A percentile compares a stretch with the other conserved stretches of the same genome.
These are phyloP conservation scores for Cutaneotrichosporon daszewskae DNA, from an alignment of 1,284 basidiomycete genomes.

Conservation along the genomic window DNA sequence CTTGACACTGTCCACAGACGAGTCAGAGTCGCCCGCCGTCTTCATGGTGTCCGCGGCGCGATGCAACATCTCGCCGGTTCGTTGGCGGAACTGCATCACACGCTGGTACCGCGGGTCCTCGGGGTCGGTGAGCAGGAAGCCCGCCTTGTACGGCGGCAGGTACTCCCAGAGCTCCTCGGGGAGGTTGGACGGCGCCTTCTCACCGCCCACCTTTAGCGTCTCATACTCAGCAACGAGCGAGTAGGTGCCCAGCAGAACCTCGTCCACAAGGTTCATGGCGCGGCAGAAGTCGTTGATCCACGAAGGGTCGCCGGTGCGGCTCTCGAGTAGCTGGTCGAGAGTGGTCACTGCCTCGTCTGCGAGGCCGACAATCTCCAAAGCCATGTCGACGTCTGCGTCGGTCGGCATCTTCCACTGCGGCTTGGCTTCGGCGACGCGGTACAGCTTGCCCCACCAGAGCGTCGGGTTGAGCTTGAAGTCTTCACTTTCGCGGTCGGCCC, in stretches of 20 bases:
- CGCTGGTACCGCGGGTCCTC: slow-evolving; percentile 69
- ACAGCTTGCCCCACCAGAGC: slow-evolving; percentile 76
- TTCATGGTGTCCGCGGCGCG: slow-evolving; percentile 64
- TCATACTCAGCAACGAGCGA: slow-evolving; percentile 43
- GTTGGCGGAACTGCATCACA: slow-evolving; percentile 57
- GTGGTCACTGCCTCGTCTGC: slow-evolving; percentile 59
- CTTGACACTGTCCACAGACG: slow-evolving; percentile 81
- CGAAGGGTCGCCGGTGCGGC: slow-evolving; percentile 56
- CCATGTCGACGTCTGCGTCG: slow-evolving; percentile 63
- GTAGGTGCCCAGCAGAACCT: slow-evolving; percentile 29
- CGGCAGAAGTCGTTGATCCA: slow-evolving; percentile 93
- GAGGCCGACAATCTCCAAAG: slow-evolving; percentile 62
- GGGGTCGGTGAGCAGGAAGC: slow-evolving; percentile 68
- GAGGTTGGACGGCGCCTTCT: slow-evolving; percentile 40
- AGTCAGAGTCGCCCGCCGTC: slow-evolving; percentile 69
- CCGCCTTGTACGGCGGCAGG: slow-evolving; percentile 61
- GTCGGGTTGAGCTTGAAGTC: slow-evolving; percentile 70
- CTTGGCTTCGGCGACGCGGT: slow-evolving; percentile 70
- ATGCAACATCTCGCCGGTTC: slow-evolving; percentile 66
- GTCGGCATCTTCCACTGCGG: slow-evolving; percentile 73
- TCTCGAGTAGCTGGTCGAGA: slow-evolving; percentile 61
- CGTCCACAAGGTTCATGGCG: slow-evolving; percentile 50
- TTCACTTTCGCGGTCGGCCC: slow-evolving; percentile 70
- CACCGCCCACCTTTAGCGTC: slow-evolving; percentile 33
- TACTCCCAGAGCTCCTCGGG: slow-evolving; percentile 59